Conservation (phyloP, 2,329 filamentous ascomycete genomes). For the Myriosclerotinia duriaeana region DNA sequence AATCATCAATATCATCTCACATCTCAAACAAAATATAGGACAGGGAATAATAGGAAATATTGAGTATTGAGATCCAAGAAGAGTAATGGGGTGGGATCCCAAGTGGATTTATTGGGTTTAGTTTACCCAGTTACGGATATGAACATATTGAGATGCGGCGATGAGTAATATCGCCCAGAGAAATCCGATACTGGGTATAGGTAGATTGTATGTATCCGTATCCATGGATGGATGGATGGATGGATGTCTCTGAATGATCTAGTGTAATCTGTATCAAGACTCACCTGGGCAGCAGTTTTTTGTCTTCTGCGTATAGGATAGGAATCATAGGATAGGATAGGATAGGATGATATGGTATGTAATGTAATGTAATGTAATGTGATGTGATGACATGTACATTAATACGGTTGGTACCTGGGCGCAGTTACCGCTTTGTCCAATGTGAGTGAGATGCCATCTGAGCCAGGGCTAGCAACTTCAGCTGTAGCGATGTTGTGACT, state of each 20-base stretch:
- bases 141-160: constrained; percentile 13
- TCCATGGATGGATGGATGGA: no score
- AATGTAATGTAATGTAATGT: no score
- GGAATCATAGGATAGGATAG: no score
- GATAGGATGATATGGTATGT: neutral
- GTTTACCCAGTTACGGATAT: constrained; percentile 4
- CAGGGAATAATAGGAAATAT: constrained; percentile 18
- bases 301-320: neutral
- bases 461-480: no score
- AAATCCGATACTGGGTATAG: neutral
- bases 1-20: constrained; percentile 12
- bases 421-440: constrained; percentile 24
- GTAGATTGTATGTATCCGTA: no score
- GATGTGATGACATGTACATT: neutral
- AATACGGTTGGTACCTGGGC: constrained; percentile 9
- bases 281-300: neutral
- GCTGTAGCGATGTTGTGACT: constrained; percentile 13
- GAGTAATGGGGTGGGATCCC: constrained; percentile 6
- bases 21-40: constrained; percentile 12
- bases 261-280: neutral
- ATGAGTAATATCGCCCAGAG: neutral
- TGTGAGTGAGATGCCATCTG: constrained; percentile 16
- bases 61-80: constrained; percentile 11
- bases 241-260: constrained; percentile 3
- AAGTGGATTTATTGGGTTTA: constrained; percentile 15